Percentiles rank a stretch among this genome's conserved stretches.
Evolutionary conservation across 352 stramenopile species (phyloP).

Genomic region (Lagenidium sp.): DNA sequence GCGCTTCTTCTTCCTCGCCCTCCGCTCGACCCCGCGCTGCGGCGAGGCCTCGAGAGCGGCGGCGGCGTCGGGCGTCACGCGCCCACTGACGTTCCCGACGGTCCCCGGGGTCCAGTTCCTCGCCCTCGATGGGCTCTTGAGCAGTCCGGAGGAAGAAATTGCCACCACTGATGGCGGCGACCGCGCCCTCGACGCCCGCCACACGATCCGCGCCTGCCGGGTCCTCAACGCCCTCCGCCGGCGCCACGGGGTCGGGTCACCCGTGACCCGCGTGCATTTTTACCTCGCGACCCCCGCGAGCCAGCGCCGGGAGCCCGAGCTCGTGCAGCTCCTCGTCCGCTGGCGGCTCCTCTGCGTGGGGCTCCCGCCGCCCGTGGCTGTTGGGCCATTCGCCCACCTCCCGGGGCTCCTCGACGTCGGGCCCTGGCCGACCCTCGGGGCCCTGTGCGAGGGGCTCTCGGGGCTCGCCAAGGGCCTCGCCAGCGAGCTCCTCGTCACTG

Average conservation of each 20-base stretch:
- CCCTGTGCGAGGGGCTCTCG: slow-evolving; percentile 2
- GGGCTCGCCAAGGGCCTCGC: slow-evolving; percentile 17
- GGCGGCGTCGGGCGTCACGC: no score
- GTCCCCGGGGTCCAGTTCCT: slow-evolving; percentile 33
- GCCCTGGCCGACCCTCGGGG: slow-evolving; percentile 7
- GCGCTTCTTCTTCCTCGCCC: no score
- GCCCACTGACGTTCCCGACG: slow-evolving; percentile 16
- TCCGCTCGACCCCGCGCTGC: no score
- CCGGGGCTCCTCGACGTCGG: slow-evolving; percentile 5
- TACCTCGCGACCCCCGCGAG: slow-evolving; percentile 34
- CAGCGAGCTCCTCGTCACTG: slow-evolving; percentile 7
- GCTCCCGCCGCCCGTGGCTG: slow-evolving; percentile 27
- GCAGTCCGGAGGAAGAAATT: slow-evolving; percentile 12
- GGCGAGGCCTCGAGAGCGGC: no score
- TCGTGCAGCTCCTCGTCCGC: slow-evolving; percentile 44
- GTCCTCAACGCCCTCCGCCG: slow-evolving; percentile 34
- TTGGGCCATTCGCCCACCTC: slow-evolving; percentile 47
- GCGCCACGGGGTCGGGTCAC: background rate
- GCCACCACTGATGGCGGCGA: no score
- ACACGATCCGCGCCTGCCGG: slow-evolving; percentile 42
- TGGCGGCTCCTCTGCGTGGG: slow-evolving; percentile 51
- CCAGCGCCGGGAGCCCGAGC: slow-evolving; percentile 21
- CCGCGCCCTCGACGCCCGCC: slow-evolving; percentile 18
- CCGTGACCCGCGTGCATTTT: slow-evolving; percentile 26
- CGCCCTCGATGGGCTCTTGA: slow-evolving; percentile 1